A percentile compares a stretch with the other conserved stretches of the same genome.
phyloP scores from a whole-genome alignment of 192 early-diverging fungal species.

The Rhizoclosmatium globosum region DNA sequence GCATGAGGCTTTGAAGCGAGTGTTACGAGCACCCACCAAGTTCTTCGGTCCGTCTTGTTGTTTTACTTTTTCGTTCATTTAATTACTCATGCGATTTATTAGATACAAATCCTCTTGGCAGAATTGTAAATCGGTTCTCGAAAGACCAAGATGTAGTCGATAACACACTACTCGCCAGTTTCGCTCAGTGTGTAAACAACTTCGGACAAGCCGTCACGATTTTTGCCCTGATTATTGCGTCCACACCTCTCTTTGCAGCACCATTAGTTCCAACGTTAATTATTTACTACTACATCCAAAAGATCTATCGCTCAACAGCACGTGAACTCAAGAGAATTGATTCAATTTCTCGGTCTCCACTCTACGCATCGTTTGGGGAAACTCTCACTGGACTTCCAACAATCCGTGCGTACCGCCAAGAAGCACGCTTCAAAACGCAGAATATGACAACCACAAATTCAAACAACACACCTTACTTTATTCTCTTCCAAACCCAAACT shows the following conservation, averaged over 20 bases:
- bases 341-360: conserved; percentile 37
- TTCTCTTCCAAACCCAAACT: conserved; percentile 28
- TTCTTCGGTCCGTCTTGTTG: conserved; percentile 72
- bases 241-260: conserved; percentile 74
- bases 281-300: conserved; percentile 77
- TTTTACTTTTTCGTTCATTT: background rate
- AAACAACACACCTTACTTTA: conserved; percentile 73
- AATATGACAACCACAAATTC: conserved; percentile 63
- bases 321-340: conserved; percentile 53
- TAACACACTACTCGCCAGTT: background rate
- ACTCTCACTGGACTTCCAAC: conserved; percentile 77
- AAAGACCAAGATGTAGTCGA: conserved; percentile 60
- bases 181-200: conserved; percentile 57
- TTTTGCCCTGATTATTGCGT: conserved; percentile 69
- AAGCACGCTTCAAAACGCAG: conserved; percentile 62
- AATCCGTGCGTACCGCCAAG: conserved; percentile 77
- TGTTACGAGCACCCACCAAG: conserved; percentile 72
- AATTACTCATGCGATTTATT: background rate
- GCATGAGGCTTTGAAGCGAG: conserved; percentile 61
- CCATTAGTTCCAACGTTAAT: conserved; percentile 76
- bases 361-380: conserved; percentile 33
- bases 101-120: conserved; percentile 55
- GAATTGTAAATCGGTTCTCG: conserved; percentile 63
- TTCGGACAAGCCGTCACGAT: conserved; percentile 63
- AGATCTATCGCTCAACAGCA: conserved; percentile 77